Conservation (phyloP, 148 eudicot genomes). For the Diospyros kaki region DNA sequence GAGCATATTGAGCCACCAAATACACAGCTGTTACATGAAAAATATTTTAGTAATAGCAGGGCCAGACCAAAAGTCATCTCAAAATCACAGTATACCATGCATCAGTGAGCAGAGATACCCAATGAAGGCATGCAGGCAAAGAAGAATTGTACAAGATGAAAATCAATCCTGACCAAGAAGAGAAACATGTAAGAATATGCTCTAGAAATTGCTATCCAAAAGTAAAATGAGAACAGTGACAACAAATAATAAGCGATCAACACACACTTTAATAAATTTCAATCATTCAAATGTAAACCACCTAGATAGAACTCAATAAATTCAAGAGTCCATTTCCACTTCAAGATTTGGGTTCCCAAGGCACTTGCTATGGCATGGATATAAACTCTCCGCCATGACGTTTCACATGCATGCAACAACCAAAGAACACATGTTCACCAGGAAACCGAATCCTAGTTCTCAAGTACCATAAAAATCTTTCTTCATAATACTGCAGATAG, state of each 20-base stretch:
- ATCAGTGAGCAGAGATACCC: slow-evolving; percentile 42
- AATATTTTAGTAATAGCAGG: slow-evolving; percentile 16
- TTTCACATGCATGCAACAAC: slow-evolving; percentile 3
- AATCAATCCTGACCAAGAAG: slow-evolving; percentile 64
- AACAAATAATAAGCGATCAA: background rate
- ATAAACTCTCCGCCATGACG: background rate
- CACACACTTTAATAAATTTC: background rate
- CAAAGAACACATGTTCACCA: background rate
- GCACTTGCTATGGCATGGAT: background rate
- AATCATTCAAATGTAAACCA: background rate
- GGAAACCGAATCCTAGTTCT: slow-evolving; percentile 3
- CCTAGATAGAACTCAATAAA: background rate
- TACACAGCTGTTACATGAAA: slow-evolving; percentile 75
- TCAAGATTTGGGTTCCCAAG: background rate
- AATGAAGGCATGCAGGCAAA: slow-evolving; percentile 83
- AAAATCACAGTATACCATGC: background rate
- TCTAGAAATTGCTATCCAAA: slow-evolving; percentile 5
- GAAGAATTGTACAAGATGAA: slow-evolving; percentile 86
- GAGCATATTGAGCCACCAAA: slow-evolving; percentile 85
- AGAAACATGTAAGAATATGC: slow-evolving; percentile 18
- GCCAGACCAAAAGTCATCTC: slow-evolving; percentile 2
- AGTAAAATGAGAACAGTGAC: background rate
- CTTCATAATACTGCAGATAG: background rate
- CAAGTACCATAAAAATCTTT: background rate
- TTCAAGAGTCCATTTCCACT: background rate